Conservation (phyloP, 495 filamentous ascomycete genomes). For the Tuber umbilicatum region DNA sequence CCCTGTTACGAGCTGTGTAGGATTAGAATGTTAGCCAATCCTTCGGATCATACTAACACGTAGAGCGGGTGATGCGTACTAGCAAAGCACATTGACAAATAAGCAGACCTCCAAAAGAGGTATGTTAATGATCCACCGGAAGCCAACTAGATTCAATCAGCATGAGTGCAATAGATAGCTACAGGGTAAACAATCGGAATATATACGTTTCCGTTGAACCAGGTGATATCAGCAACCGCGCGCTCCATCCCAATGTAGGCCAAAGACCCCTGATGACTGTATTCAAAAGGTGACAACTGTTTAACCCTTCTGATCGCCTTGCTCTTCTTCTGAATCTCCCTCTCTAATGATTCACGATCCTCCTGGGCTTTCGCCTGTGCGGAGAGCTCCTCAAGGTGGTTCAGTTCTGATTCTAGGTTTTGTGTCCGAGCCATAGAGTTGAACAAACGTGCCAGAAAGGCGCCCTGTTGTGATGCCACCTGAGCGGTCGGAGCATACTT, state of each 20-base stretch:
- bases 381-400: constrained; percentile 54
- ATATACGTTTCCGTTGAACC: constrained; percentile 93
- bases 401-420: constrained; percentile 64
- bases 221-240: constrained; percentile 94
- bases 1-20: constrained; percentile 58
- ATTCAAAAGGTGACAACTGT: constrained; percentile 93
- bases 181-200: constrained; percentile 48
- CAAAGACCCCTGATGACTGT: constrained; percentile 90
- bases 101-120: constrained; percentile 95
- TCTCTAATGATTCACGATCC: constrained; percentile 52
- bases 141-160: constrained; percentile 24
- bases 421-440: constrained; percentile 96
- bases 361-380: constrained; percentile 47
- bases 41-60: neutral
- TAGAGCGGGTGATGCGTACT: constrained; percentile 47
- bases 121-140: constrained; percentile 45
- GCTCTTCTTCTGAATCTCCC: constrained; percentile 76
- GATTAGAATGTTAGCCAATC: constrained; percentile 42
- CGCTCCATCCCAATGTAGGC: constrained; percentile 98
- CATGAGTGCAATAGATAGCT: constrained; percentile 62
- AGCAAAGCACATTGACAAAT: constrained; percentile 99
- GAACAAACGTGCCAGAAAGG: constrained; percentile 89
- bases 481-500: constrained; percentile 98
- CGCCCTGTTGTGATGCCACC: constrained; percentile 91
- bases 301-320: constrained; percentile 80